Base-by-base conservation (phyloP, 352 stramenopile species). In the Phytophthora vignae region DNA sequence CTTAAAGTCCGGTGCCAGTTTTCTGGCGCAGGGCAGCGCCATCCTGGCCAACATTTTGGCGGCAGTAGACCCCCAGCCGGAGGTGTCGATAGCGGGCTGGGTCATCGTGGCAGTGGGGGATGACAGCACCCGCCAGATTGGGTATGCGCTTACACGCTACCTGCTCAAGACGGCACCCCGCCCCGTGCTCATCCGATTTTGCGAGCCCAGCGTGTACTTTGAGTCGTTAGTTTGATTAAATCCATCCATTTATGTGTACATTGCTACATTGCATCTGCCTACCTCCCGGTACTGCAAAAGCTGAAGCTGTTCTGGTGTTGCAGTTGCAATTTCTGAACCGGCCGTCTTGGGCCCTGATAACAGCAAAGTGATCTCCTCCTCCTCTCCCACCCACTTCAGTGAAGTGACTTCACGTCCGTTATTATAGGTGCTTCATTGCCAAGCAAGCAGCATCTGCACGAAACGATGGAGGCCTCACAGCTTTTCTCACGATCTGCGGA, bases 121-220 rank as follows among this genome's bases (percentile, higher is more conserved):
- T 55, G 88, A 95, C 64, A 87, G 73, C 60, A 95, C 88, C n/a
- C 78, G 79, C 22, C 69, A 84, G 46, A 77, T 95, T 17, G 82
- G 84, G 48, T 95, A 95, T 69, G 67, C 71, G 1, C 57, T 95
- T 25, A 84, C 83, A 21, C 83, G 83, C 3, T 93, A 92, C 63
- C 60, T 95, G 62, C 81, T 95, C 50, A 85, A 88, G 80, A 93
- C 88, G 8, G 79, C 85, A 1, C 54, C 75, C 17, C 74, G 88
- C 17, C 88, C 88, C 22, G 77, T 95, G 31, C 77, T 81, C 48
- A 83, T 95, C 52, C 84, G 85, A 68, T 91, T 93, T 72, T 91
- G 85, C 69, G 88, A 93, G 55, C 84, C 88, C 38, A 92, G 84
- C 64, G 73, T 89, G 60, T 95, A 91, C 75, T 95, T 91, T 79